These are phyloP conservation scores for Solanum etuberosum DNA, from an alignment of 257 asterid genomes.

Conservation along the genomic window DNA sequence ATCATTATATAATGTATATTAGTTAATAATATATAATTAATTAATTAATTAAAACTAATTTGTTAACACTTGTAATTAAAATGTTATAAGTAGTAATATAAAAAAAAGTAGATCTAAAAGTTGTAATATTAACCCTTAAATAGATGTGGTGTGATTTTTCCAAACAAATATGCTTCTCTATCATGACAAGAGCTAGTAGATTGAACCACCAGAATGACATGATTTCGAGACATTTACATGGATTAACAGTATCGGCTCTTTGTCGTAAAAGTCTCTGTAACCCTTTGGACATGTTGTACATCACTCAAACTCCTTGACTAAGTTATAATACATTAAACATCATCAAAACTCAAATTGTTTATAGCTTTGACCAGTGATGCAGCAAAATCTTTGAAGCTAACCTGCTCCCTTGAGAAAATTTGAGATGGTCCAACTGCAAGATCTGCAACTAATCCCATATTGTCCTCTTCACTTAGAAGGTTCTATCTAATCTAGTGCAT, in stretches of 20 bases:
- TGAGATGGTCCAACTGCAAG: slow-evolving; percentile 10
- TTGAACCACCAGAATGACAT: not conserved
- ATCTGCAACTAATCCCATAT: not conserved
- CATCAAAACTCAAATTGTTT: not conserved
- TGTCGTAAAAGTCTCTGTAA: not conserved
- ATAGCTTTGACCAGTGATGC: not conserved
- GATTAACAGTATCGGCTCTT: not conserved
- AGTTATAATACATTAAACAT: not conserved
- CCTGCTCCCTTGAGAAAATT: slow-evolving; percentile 5
- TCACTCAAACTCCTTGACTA: not conserved
- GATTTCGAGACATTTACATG: not conserved
- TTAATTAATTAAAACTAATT: too few relatives aligned
- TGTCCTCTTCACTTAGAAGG: not conserved
- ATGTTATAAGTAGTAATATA: not conserved
- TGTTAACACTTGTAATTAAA: not conserved
- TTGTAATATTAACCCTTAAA: not conserved
- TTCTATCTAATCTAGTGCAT: not conserved
- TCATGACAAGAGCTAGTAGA: not conserved
- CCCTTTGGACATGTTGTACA: not conserved
- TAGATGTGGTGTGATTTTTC: not conserved
- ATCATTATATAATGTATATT: too few relatives aligned
- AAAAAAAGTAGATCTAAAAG: not conserved
- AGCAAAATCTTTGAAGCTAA: not conserved
- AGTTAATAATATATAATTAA: too few relatives aligned
- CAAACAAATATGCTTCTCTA: not conserved